Base-by-base conservation (phyloP, 208 protist genomes). In the Leishmania tropica region DNA sequence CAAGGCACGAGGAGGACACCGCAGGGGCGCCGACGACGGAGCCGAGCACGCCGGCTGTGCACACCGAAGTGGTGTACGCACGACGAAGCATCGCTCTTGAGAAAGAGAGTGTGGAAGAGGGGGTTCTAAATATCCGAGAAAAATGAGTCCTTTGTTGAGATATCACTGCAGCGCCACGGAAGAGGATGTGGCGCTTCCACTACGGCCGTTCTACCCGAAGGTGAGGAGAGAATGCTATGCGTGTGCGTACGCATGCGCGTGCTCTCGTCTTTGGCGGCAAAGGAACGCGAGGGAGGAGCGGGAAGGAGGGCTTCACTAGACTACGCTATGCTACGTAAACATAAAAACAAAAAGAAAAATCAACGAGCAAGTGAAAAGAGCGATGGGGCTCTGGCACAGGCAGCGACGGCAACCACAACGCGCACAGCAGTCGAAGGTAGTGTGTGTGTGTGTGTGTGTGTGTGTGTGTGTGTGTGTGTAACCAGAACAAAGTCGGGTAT, bases 61-160 rank as follows among this genome's bases (percentile, higher is more conserved):
- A 81, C 11, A 35, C 68, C 40, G 68, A 51, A 19, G 79, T 51
- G 4, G 77, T 65, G 45, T 72, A 74, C 28, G 84, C 81, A 40
- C 87, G 87, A 28, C 87, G 87, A 37, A 90, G 73, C 87, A 90
- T 90, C 37, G 35, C 58, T 68, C 17, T 37, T 60, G 21, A 56
- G 45, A 37, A 8, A 42, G 47, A 56, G 47, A 40, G 13, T 37
- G 47, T 37, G 45, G 6, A 11, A 24, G 71, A 19, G 71, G 71
- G 28, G 21, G 31, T 2, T 8, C 62, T 31, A 68, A 24, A 64
- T 28, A 64, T 31, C 4, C 42, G 7, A 68, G 62, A 0, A 40
- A 19, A 68, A 42, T 35, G 5, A 68, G 15, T 40, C 15, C 62
- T 15, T 40, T 40, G 28, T 28, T 31, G 31, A 40, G 75, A 64